Conservation (phyloP, 2,329 filamentous ascomycete species). For the Claviceps spartinae region DNA sequence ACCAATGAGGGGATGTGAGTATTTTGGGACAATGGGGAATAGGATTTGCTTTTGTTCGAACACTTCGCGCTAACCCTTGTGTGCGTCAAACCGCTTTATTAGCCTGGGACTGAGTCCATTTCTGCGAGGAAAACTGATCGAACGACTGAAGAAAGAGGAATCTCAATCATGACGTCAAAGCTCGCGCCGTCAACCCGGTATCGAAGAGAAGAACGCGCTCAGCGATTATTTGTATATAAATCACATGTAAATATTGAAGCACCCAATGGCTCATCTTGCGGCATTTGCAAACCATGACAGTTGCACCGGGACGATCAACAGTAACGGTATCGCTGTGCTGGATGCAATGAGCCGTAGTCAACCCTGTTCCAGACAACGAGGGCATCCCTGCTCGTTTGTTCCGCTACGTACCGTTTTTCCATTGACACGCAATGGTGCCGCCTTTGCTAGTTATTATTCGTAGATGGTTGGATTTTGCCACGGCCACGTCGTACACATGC, state of each 20-base stretch:
- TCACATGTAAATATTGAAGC: neutral
- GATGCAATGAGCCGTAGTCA: neutral
- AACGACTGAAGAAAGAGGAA: slow-evolving; percentile 36
- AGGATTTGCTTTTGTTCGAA: neutral
- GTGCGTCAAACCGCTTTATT: slow-evolving; percentile 4
- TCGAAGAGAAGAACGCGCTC: neutral
- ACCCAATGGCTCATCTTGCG: neutral
- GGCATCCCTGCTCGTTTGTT: neutral
- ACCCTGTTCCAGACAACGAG: neutral
- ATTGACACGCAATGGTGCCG: neutral
- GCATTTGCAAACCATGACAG: neutral
- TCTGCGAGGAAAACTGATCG: slow-evolving; percentile 38
- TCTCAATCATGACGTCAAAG: neutral
- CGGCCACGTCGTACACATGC: neutral
- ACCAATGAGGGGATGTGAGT: slow-evolving; percentile 57
- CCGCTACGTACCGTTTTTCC: neutral
- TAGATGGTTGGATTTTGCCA: neutral
- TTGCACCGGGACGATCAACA: neutral
- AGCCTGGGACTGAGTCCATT: slow-evolving; percentile 26
- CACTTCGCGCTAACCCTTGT: slow-evolving; percentile 11
- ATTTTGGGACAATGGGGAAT: neutral
- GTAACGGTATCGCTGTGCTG: neutral
- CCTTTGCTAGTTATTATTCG: neutral
- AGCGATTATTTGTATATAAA: neutral
- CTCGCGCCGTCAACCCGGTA: neutral